A percentile compares a stretch with the other conserved stretches of the same genome.
Conservation (phyloP, 352 stramenopile species). For the Peronospora belbahrii region DNA sequence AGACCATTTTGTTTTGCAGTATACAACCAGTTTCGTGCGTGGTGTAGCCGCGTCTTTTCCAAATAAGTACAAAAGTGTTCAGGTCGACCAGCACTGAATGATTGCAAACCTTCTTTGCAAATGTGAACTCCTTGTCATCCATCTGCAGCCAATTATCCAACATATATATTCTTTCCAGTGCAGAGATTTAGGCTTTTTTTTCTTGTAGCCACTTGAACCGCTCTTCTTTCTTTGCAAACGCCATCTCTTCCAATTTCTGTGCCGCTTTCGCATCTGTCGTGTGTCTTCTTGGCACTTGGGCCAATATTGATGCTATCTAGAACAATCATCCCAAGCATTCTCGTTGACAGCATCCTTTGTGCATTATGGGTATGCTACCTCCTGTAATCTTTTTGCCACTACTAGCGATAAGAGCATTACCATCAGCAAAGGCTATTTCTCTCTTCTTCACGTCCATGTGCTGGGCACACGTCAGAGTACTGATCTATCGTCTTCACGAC, state of each 20-base stretch:
- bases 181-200: conserved; percentile 54
- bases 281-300: conserved; percentile 73
- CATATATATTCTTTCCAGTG: conserved; percentile 60
- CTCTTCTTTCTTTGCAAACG: conserved; percentile 35
- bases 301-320: conserved; percentile 79
- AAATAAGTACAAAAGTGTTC: conserved; percentile 41
- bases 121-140: conserved; percentile 77
- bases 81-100: conserved; percentile 58
- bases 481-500: conserved; percentile 76
- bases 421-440: conserved; percentile 65
- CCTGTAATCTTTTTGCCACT: conserved; percentile 55
- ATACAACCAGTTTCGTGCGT: conserved; percentile 22
- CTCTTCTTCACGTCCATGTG: conserved; percentile 36
- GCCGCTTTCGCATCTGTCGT: conserved; percentile 37
- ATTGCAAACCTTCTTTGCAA: conserved; percentile 38
- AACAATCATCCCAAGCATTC: conserved; percentile 71
- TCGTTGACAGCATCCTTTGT: conserved; percentile 44
- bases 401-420: conserved; percentile 58
- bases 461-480: conserved; percentile 53
- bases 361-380: conserved; percentile 5
- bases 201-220: conserved; percentile 62
- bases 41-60: conserved; percentile 21
- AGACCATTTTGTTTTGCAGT: conserved; percentile 42
- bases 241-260: conserved; percentile 32
- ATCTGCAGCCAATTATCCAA: conserved; percentile 60